Percentiles rank a stretch among this genome's conserved stretches.
Conservation (phyloP, 225 moss, liverwort and hornwort genomes). For the Straminergon stramineum region DNA sequence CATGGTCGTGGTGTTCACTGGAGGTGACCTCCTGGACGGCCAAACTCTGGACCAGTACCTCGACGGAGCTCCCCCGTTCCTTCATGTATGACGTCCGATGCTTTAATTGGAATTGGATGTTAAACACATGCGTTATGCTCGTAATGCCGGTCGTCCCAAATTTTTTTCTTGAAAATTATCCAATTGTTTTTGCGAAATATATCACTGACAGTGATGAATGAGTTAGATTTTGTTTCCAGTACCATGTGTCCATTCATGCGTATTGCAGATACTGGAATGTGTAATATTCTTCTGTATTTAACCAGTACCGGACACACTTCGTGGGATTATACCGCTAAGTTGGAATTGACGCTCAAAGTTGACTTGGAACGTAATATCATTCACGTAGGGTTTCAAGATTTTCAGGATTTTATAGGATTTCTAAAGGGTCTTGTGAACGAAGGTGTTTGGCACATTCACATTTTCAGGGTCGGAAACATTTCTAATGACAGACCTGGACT, state of each 20-base stretch:
- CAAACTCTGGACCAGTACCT: not conserved
- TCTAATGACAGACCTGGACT: not conserved
- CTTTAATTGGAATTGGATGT: not conserved
- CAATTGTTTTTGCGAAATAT: not conserved
- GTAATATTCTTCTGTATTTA: not conserved
- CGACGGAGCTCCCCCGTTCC: not conserved
- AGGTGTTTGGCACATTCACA: not conserved
- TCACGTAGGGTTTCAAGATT: not conserved
- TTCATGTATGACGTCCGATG: not conserved
- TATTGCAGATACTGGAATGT: not conserved
- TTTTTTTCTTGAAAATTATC: not conserved
- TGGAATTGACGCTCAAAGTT: not conserved
- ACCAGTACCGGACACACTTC: not conserved
- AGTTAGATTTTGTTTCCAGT: not conserved
- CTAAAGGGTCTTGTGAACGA: not conserved
- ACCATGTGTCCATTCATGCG: not conserved
- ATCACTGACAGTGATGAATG: not conserved
- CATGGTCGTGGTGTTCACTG: not conserved
- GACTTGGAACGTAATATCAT: not conserved
- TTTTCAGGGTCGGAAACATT: not conserved
- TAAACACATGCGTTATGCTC: not conserved
- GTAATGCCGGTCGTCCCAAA: not conserved
- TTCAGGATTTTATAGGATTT: too few relatives aligned
- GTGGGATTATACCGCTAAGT: not conserved
- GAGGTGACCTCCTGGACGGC: not conserved